Conservation (phyloP, 2,329 filamentous ascomycete species). For the Rugonectria rugulosa region DNA sequence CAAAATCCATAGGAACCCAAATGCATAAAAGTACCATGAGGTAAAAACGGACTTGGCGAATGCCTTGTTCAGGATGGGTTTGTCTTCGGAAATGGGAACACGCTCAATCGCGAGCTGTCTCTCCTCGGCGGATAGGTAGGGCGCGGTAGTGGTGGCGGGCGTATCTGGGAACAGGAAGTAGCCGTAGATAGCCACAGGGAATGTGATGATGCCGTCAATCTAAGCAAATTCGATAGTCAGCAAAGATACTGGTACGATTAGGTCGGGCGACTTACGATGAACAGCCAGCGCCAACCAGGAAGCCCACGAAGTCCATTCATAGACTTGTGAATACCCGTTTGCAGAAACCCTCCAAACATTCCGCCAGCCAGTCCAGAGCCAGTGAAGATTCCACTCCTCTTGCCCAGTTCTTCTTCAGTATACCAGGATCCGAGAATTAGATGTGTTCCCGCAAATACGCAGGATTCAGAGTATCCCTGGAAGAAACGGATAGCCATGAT, state of each 20-base stretch:
- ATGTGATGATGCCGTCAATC: constrained; percentile 60
- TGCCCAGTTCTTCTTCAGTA: constrained; percentile 61
- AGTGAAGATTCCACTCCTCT: constrained; percentile 65
- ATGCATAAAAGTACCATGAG: constrained; percentile 72
- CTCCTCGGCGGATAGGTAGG: constrained; percentile 55
- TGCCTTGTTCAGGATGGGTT: too few species aligned
- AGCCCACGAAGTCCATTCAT: constrained; percentile 47
- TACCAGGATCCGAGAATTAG: constrained; percentile 57
- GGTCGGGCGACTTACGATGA: too few species aligned
- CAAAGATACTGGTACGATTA: too few species aligned
- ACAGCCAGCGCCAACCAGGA: constrained; percentile 23
- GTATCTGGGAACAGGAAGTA: constrained; percentile 55
- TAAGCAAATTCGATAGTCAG: too few species aligned
- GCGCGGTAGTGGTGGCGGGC: constrained; percentile 55
- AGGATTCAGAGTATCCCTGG: constrained; percentile 30
- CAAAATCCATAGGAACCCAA: constrained; percentile 72
- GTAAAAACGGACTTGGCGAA: constrained; percentile 62
- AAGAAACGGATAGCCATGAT: constrained; percentile 32
- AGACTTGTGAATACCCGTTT: constrained; percentile 53
- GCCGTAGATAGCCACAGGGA: constrained; percentile 60
- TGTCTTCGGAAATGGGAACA: constrained; percentile 48
- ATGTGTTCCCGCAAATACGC: constrained; percentile 35
- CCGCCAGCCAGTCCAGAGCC: constrained; percentile 61
- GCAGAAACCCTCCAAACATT: constrained; percentile 61
- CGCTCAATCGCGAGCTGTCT: constrained; percentile 52